Evolutionary conservation across 2,329 filamentous ascomycete species (phyloP), one percentile per base, ranked within the genome.

Genomic region (Metarhizium brunneum): DNA sequence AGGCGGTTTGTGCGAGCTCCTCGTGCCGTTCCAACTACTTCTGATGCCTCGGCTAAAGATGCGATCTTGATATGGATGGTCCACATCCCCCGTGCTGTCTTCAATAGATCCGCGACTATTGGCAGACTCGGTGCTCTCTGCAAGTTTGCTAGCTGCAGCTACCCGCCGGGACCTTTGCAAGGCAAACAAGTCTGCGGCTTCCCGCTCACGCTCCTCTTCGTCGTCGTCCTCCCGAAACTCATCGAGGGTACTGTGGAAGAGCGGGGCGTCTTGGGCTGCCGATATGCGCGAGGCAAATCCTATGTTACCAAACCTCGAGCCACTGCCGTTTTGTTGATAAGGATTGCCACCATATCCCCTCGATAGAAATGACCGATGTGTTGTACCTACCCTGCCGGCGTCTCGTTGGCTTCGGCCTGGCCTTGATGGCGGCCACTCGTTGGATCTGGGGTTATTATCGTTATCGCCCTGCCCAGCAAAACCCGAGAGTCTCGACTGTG

Each of bases 171-270:
- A 97, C 63, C 87, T 82, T 70, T 97, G 92, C 56, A 99, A 76
- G 6, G 92, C 92, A 71, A 92, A 95, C 62, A 94, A 85, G 71
- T 97, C 94, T n/a, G 91, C 91, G 38, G 92, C 89, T 67, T 97
- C 92, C 54, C 91, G 79, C 64, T 95, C 89, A 64, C 90, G 86
- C 71, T 96, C 91, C 64, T 90, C 87, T 68, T 94, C 92, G 59
- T 97, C 92, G 60, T 96, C 92, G 66, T 95, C 90, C 71, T 96
- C 92, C 59, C 88, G 85, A 61, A 95, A 94, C 66, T 95, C 90
- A 69, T 96, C 91, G 16, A 91, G 83, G 4, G 89, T 86, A 66
- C 90, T 95, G 71, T 94, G 91, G 70, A 99, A 97, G n/a, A 99
- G 78, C 55, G 94, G 94, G 10, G 92, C 92, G 62, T 91, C 88